Percentiles rank a stretch among this genome's conserved stretches.
phyloP scores from a whole-genome alignment of 805 yeast genomes.

The Lipomyces spencermartinsiae region DNA sequence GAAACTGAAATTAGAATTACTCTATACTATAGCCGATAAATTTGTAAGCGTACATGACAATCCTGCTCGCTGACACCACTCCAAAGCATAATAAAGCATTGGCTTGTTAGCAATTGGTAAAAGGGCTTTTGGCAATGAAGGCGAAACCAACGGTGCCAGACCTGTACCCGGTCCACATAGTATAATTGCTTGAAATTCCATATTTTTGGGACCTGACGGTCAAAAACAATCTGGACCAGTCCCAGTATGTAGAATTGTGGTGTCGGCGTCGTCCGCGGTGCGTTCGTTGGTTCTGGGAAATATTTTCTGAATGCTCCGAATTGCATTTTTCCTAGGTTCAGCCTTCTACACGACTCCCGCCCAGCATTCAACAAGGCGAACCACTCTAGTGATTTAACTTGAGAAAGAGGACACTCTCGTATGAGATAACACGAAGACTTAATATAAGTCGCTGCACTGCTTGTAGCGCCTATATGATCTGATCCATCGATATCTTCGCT shows the following conservation, averaged over 20 bases:
- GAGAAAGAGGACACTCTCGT: not conserved
- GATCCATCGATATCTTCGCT: not conserved
- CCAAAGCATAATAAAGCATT: slow-evolving; percentile 82
- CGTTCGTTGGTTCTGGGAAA: not conserved
- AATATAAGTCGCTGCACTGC: not conserved
- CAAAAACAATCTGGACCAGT: not conserved
- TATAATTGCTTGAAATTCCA: slow-evolving; percentile 93
- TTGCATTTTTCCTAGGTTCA: not conserved
- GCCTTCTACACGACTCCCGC: not conserved
- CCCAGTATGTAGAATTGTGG: not conserved
- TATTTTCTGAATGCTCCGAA: not conserved
- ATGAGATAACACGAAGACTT: not conserved
- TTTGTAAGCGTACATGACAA: slow-evolving; percentile 32
- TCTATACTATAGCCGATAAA: not conserved
- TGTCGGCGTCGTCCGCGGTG: not conserved
- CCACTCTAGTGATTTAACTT: not conserved
- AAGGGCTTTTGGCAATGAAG: slow-evolving; percentile 76
- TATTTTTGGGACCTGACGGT: slow-evolving; percentile 43
- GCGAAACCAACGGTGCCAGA: slow-evolving; percentile 71
- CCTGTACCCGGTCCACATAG: slow-evolving; percentile 85
- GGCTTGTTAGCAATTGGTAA: slow-evolving; percentile 90
- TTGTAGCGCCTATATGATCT: not conserved
- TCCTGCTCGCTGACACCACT: slow-evolving; percentile 73
- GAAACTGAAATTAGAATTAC: not conserved
- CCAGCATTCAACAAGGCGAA: not conserved